Conservation (phyloP, 768 basidiomycete species). For the Mycena epipterygia region DNA sequence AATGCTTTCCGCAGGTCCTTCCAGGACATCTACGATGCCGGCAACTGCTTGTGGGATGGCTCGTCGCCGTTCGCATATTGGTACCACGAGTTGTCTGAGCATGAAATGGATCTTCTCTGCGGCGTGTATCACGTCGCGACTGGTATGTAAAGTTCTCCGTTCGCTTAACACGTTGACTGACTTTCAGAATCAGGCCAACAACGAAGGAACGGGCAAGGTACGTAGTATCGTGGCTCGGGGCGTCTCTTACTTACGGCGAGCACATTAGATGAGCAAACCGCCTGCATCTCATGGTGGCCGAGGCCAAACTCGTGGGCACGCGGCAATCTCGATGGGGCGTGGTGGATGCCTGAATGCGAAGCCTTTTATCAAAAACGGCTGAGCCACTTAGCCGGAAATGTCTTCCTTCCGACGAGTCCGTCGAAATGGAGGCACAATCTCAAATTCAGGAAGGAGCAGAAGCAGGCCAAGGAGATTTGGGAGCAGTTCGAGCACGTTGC, state of each 20-base stretch:
- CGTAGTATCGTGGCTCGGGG: not conserved
- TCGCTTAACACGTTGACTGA: not conserved
- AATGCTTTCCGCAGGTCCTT: not conserved
- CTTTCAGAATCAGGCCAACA: not conserved
- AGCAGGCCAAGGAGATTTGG: not conserved
- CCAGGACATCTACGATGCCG: not conserved
- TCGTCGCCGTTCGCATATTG: not conserved
- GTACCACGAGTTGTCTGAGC: not conserved
- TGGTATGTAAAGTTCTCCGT: not conserved
- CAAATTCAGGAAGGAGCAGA: not conserved
- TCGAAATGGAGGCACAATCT: not conserved
- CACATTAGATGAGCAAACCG: not conserved
- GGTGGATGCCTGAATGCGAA: constrained; percentile 8
- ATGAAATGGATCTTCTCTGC: constrained; percentile 1
- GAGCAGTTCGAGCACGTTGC: not conserved
- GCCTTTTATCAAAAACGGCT: not conserved
- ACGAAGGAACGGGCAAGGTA: not conserved
- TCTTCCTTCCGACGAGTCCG: not conserved
- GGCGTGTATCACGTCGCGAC: constrained; percentile 9
- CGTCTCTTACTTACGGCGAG: not conserved
- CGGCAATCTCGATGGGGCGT: constrained; percentile 1
- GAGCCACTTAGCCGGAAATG: not conserved
- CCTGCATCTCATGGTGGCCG: not conserved
- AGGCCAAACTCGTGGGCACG: constrained; percentile 1
- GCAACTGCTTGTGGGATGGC: constrained; percentile 10